phyloP scores from a whole-genome alignment of 768 basidiomycete species.

The Suillus subalutaceus region DNA sequence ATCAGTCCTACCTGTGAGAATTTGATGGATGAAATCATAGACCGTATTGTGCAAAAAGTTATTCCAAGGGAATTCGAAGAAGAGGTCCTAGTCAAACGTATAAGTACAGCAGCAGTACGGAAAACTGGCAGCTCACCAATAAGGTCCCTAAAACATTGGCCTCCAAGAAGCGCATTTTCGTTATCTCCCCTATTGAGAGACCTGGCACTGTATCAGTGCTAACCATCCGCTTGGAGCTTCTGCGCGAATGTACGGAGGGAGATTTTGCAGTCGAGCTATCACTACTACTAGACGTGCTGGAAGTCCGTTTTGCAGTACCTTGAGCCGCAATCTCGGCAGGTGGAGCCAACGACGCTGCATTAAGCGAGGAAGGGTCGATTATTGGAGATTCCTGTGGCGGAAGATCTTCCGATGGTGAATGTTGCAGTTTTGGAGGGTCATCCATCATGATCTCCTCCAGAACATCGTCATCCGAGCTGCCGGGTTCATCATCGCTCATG shows the following conservation, averaged over 20 bases:
- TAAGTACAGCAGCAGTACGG: slow-evolving; percentile 2
- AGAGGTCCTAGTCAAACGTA: slow-evolving; percentile 66
- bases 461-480: slow-evolving; percentile 75
- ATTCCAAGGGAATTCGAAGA: slow-evolving; percentile 97
- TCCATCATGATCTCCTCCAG: slow-evolving; percentile 86
- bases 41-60: slow-evolving; percentile 97
- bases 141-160: slow-evolving; percentile 73
- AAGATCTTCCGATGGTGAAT: slow-evolving; percentile 31
- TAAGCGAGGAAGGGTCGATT: slow-evolving; percentile 33
- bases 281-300: slow-evolving; percentile 33
- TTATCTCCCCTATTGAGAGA: slow-evolving; percentile 70
- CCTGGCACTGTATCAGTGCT: slow-evolving; percentile 38
- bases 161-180: slow-evolving; percentile 81
- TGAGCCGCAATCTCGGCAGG: slow-evolving; percentile 34
- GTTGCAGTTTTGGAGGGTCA: slow-evolving; percentile 48
- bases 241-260: slow-evolving; percentile 52
- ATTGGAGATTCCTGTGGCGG: slow-evolving; percentile 36
- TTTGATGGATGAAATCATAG: slow-evolving; percentile 94
- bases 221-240: slow-evolving; percentile 53
- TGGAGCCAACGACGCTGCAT: slow-evolving; percentile 32
- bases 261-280: slow-evolving; percentile 31
- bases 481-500: slow-evolving; percentile 72
- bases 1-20: slow-evolving; percentile 86
- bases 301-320: slow-evolving; percentile 28
- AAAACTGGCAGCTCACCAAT: slow-evolving; percentile 55